Evolutionary conservation across 371 early-diverging fungal species (phyloP).

Genomic region (Mortierella sp.): DNA sequence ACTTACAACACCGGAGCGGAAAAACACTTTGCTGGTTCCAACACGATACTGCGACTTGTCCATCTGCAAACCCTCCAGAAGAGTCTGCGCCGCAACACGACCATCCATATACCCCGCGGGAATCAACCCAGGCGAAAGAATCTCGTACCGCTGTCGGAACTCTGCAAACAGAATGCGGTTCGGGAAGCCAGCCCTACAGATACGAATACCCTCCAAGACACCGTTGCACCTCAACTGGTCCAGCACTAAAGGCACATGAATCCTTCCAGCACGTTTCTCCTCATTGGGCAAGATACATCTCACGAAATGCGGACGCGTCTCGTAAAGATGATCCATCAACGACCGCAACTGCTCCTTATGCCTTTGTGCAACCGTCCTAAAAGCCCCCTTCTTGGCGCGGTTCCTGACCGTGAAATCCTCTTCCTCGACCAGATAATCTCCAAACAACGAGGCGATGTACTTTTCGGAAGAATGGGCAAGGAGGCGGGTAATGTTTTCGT

Average conservation of each 20-base stretch:
- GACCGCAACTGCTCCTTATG: slow-evolving; percentile 96
- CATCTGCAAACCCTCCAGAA: slow-evolving; percentile 81
- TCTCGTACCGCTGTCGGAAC: slow-evolving; percentile 96
- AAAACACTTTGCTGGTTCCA: slow-evolving; percentile 98
- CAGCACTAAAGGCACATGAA: slow-evolving; percentile 89
- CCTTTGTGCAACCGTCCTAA: slow-evolving; percentile 97
- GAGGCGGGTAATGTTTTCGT: slow-evolving; percentile 94
- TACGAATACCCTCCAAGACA: slow-evolving; percentile 99
- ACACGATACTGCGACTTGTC: slow-evolving; percentile 89
- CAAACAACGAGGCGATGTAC: slow-evolving; percentile 85
- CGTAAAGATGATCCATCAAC: slow-evolving; percentile 93
- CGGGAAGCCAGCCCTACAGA: slow-evolving; percentile 98
- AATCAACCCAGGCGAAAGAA: slow-evolving; percentile 86
- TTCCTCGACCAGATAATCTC: slow-evolving; percentile 81
- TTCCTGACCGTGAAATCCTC: slow-evolving; percentile 59
- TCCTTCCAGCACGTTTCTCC: slow-evolving; percentile 90
- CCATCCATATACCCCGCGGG: slow-evolving; percentile 91
- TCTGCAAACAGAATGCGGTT: slow-evolving; percentile 95
- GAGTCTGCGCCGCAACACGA: slow-evolving; percentile 81
- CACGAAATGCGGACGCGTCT: slow-evolving; percentile 99
- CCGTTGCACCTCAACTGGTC: slow-evolving; percentile 99
- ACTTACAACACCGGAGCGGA: slow-evolving; percentile 96
- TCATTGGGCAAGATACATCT: slow-evolving; percentile 99
- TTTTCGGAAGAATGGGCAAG: slow-evolving; percentile 87
- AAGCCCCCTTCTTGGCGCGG: slow-evolving; percentile 68